Conservation (phyloP, 2,329 filamentous ascomycete species). For the Colletotrichum siamense region DNA sequence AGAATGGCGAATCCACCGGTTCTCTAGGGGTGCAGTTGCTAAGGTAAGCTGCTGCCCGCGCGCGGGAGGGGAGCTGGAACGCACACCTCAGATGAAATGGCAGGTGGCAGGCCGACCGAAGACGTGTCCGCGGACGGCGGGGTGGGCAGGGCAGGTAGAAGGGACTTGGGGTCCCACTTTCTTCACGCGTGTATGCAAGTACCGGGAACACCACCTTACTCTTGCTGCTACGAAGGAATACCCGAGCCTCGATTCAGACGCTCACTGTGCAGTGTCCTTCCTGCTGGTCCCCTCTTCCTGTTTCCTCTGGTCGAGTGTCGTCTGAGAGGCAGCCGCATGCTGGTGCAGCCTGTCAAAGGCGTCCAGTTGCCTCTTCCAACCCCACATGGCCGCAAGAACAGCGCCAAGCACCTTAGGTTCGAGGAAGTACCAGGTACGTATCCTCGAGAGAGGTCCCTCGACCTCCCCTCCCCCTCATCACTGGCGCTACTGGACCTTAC, state of each 20-base stretch:
- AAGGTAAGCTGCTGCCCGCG: not conserved
- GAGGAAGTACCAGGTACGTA: not conserved
- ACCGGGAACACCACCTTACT: not conserved
- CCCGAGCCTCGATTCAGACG: not conserved
- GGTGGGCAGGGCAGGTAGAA: not conserved
- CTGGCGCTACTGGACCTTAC: not conserved
- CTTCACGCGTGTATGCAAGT: not conserved
- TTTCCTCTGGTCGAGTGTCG: not conserved
- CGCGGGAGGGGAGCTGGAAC: not conserved
- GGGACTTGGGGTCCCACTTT: not conserved
- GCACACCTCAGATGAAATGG: constrained; percentile 18
- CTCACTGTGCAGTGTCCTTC: not conserved
- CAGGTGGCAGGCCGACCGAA: constrained; percentile 15
- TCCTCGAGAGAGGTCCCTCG: not conserved
- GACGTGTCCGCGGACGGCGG: constrained; percentile 1
- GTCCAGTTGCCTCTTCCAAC: constrained; percentile 11
- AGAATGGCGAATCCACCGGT: not conserved
- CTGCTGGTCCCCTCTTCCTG: not conserved
- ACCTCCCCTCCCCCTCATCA: not conserved
- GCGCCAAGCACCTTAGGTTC: not conserved
- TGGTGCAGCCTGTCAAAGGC: constrained; percentile 6
- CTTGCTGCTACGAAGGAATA: not conserved
- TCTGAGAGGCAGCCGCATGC: not conserved
- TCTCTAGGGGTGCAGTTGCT: not conserved
- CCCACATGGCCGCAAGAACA: not conserved